Conservation (phyloP, 805 yeast genomes). For the Torulaspora franciscae region DNA sequence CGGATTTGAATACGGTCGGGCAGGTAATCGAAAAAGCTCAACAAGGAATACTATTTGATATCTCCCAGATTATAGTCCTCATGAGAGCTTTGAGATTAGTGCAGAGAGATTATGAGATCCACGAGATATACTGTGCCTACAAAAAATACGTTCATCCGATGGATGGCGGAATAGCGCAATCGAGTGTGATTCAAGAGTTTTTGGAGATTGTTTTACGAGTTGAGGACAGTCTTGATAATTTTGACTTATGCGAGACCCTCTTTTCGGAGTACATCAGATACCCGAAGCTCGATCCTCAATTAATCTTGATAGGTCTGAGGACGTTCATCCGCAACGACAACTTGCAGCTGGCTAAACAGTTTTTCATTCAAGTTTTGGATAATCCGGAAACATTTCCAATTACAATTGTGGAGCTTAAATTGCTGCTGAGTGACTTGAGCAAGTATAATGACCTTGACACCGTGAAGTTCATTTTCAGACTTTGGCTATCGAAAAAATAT, state of each 20-base stretch:
- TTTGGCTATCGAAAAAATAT: slow-evolving; percentile 25
- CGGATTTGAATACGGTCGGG: slow-evolving; percentile 10
- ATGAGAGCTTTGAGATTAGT: slow-evolving; percentile 12
- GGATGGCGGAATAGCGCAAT: slow-evolving; percentile 1
- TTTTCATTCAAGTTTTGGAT: slow-evolving; percentile 28
- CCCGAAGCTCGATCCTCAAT: slow-evolving; percentile 18
- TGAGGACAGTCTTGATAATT: slow-evolving; percentile 22
- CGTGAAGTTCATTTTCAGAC: slow-evolving; percentile 21
- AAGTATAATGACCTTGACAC: slow-evolving; percentile 18
- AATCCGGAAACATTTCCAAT: slow-evolving; percentile 31
- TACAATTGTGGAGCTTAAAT: slow-evolving; percentile 16
- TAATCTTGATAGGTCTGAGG: slow-evolving; percentile 26
- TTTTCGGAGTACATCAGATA: slow-evolving; percentile 30
- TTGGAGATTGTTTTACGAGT: slow-evolving; percentile 18
- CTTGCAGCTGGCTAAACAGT: slow-evolving; percentile 30
- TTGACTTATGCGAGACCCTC: slow-evolving; percentile 23
- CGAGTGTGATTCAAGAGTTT: slow-evolving; percentile 9
- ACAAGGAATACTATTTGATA: slow-evolving; percentile 12
- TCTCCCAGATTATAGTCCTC: slow-evolving; percentile 18
- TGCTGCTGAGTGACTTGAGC: slow-evolving; percentile 19
- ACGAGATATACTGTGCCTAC: slow-evolving; percentile 19
- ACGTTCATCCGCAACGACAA: slow-evolving; percentile 29
- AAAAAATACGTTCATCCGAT: slow-evolving; percentile 7
- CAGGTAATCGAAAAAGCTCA: slow-evolving; percentile 11
- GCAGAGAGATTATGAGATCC: slow-evolving; percentile 21